These are phyloP conservation scores for Colletotrichum theobromicola DNA, from an alignment of 2,329 filamentous ascomycete species.

Conservation along the genomic window DNA sequence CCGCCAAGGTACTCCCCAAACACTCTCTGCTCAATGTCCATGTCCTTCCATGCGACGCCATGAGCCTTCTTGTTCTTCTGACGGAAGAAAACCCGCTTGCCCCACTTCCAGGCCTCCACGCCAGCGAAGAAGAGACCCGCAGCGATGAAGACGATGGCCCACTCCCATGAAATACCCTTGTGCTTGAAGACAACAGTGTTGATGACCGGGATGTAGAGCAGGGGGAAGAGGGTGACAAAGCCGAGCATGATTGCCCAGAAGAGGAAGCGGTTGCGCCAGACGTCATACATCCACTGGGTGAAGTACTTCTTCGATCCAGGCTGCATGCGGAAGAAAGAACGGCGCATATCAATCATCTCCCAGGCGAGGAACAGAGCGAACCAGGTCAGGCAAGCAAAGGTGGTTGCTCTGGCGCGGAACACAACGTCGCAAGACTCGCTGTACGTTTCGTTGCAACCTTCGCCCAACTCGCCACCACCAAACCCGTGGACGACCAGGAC, in stretches of 20 bases:
- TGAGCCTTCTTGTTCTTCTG: not conserved
- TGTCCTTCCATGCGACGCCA: conserved; percentile 4
- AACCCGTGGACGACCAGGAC: conserved; percentile 35
- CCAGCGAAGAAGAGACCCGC: conserved; percentile 54
- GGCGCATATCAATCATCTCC: conserved; percentile 70
- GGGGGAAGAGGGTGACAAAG: conserved; percentile 37
- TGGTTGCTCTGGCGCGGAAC: conserved; percentile 68
- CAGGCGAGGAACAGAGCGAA: conserved; percentile 71
- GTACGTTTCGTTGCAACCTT: conserved; percentile 58
- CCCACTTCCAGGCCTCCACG: conserved; percentile 55
- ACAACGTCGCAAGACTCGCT: conserved; percentile 56
- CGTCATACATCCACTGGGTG: conserved; percentile 63
- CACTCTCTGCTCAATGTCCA: conserved; percentile 15
- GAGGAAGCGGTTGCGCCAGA: conserved; percentile 50
- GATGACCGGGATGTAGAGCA: conserved; percentile 54
- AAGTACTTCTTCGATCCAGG: conserved; percentile 58
- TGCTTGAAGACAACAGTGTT: conserved; percentile 57
- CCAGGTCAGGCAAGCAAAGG: conserved; percentile 71
- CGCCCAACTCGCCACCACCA: conserved; percentile 52
- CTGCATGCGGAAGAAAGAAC: conserved; percentile 70
- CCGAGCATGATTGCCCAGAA: conserved; percentile 55
- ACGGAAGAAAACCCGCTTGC: conserved; percentile 40
- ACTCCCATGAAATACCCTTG: conserved; percentile 44
- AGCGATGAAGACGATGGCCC: conserved; percentile 53
- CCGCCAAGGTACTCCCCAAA: not conserved